phyloP scores from a whole-genome alignment of 805 yeast genomes.

The Candida cerambycidarum region DNA sequence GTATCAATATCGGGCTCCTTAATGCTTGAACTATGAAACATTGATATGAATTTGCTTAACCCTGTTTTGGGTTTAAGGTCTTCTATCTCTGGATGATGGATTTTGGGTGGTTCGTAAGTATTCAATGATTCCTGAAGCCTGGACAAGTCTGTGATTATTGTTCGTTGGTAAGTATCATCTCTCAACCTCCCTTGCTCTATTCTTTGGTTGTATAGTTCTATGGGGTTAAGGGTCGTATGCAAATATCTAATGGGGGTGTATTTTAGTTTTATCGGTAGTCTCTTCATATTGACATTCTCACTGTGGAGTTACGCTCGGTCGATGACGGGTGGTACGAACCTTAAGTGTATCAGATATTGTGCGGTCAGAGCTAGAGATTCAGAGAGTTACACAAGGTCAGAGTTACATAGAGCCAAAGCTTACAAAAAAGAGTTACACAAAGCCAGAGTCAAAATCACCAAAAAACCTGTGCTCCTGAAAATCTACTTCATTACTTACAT shows the following conservation, averaged over 20 bases:
- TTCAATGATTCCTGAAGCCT: slow-evolving; percentile 54
- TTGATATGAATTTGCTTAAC: slow-evolving; percentile 32
- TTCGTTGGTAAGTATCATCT: slow-evolving; percentile 80
- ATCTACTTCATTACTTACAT: no score
- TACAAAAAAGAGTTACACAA: no score
- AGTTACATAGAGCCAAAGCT: no score
- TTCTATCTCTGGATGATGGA: slow-evolving; percentile 51
- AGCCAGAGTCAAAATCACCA: no score
- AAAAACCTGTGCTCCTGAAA: no score
- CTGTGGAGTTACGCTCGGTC: no score
- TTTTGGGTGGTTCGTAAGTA: slow-evolving; percentile 61
- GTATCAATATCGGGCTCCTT: slow-evolving; percentile 11
- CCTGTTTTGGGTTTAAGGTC: slow-evolving; percentile 53
- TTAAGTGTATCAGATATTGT: no score
- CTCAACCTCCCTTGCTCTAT: slow-evolving; percentile 52
- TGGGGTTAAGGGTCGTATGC: slow-evolving; percentile 11
- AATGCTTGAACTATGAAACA: slow-evolving; percentile 4
- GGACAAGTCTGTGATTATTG: slow-evolving; percentile 62
- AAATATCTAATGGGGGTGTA: background rate
- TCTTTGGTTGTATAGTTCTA: slow-evolving; percentile 50
- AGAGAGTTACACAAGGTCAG: no score
- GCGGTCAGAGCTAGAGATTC: no score
- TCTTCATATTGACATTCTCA: background rate
- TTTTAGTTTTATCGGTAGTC: background rate
- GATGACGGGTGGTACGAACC: no score